Evolutionary conservation across 2,329 filamentous ascomycete genomes (phyloP), one percentile per base, ranked within the genome.

Genomic region (Monilinia polystroma): DNA sequence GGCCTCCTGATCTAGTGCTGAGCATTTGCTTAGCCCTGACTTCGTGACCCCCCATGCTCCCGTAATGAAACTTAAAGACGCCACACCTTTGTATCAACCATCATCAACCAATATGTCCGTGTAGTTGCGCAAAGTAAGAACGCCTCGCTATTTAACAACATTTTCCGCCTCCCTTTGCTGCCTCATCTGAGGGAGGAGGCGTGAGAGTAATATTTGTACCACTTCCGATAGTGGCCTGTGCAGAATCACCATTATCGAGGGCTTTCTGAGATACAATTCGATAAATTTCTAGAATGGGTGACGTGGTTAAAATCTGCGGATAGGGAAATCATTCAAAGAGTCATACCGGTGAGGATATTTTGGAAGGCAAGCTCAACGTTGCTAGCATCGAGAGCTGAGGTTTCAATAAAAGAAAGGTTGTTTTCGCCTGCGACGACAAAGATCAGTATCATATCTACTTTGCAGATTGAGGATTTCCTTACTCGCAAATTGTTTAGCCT

Each of bases 361-460:
- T 99, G 94, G 87, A 99, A 98, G 69, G 95, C 95, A 77, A 98
- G 88, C 83, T 99, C 95, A 73, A 99, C 95, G 78, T 99, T 99
- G 87, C 93, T 98, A 75, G 95, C 95, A 78, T 99, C 95, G 76
- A 99, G 89, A 71, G 95, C 95, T 69, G 96, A 99, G 53, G 95
- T 99, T 85, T 99, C 95, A 80, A 99, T 99, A 81, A 99, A 99
- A 63, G 94, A 98, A 56, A 98, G 86, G 79, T 97, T 94, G 83
- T 97, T 97, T 80, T 97, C 93, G 85, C 92, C 93, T 97, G 74
- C 54, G 68, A 32, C 23, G n/a, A 63, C 35, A 58, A 57, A 43
- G 53, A 70, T 78, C 69, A 77, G 76, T 74, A 74, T 72, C 49
- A 54, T 26, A 59, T 68, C 58, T 56, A 62, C 63, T 49, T 38